Conservation (phyloP, 1,139 yeast species). For the Saccharomyces hybrid region DNA sequence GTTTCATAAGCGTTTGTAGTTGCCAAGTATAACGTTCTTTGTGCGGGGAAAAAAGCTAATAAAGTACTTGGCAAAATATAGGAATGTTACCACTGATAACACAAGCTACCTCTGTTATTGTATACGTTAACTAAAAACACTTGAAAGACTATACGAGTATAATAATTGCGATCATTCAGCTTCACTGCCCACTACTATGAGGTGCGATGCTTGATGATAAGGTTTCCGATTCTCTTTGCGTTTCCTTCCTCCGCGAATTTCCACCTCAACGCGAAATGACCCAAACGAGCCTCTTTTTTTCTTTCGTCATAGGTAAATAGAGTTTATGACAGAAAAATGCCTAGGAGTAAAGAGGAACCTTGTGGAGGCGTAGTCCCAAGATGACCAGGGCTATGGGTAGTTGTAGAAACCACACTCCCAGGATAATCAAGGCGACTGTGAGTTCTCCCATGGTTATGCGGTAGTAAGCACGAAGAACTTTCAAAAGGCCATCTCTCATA, state of each 20-base stretch:
- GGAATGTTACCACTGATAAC: background rate
- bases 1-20: conserved; percentile 6
- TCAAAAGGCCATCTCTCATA: conserved; percentile 24
- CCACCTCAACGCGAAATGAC: background rate
- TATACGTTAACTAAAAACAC: background rate
- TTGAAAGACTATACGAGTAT: background rate
- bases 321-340: background rate
- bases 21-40: background rate
- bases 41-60: background rate
- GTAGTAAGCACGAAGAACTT: conserved; percentile 32
- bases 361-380: background rate
- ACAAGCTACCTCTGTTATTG: background rate
- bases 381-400: conserved; percentile 33
- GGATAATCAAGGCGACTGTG: conserved; percentile 37
- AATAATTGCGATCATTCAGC: background rate
- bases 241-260: background rate
- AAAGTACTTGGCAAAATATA: background rate
- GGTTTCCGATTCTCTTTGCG: background rate
- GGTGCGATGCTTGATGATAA: background rate
- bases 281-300: background rate
- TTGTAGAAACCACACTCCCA: conserved; percentile 45
- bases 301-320: background rate
- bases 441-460: conserved; percentile 40
- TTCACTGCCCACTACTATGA: background rate
- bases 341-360: background rate